phyloP scores from a whole-genome alignment of 306 rosid species.

The Cucurbita ficifolia region DNA sequence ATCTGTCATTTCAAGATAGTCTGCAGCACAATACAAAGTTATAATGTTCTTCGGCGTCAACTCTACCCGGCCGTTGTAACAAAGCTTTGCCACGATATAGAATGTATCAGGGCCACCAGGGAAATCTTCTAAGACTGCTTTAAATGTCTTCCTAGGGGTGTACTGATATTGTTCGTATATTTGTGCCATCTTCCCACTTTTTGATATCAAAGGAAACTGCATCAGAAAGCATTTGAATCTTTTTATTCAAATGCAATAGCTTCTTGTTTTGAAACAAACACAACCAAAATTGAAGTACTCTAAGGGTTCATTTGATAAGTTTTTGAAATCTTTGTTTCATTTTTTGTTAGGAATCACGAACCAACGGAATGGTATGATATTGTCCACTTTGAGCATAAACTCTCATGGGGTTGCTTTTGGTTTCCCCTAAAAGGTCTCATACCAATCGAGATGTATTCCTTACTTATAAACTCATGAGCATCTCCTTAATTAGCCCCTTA shows the following conservation, averaged over 20 bases:
- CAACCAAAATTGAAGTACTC: background rate
- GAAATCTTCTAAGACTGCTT: constrained; percentile 46
- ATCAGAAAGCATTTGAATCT: constrained; percentile 3
- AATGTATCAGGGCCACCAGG: constrained; percentile 83
- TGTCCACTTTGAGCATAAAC: too few relatives aligned
- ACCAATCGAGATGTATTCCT: too few relatives aligned
- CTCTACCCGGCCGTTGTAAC: constrained; percentile 59
- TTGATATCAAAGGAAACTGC: constrained; percentile 91
- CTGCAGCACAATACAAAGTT: constrained; percentile 57
- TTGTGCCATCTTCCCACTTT: constrained; percentile 58
- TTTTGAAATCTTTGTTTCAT: background rate
- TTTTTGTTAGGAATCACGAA: too few relatives aligned
- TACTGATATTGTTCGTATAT: constrained; percentile 39
- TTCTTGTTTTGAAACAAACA: background rate
- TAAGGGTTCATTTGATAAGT: background rate
- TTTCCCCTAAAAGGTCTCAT: too few relatives aligned
- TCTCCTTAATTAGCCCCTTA: too few relatives aligned
- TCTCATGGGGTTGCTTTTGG: too few relatives aligned
- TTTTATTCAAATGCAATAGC: background rate
- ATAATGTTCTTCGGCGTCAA: constrained; percentile 61
- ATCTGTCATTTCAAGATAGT: constrained; percentile 82
- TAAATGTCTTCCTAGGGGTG: constrained; percentile 20
- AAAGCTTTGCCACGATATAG: constrained; percentile 53
- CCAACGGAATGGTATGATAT: too few relatives aligned
- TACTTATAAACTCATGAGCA: too few relatives aligned